Conservation (phyloP, 164 flowering plant species). For the Dillenia turbinata region DNA sequence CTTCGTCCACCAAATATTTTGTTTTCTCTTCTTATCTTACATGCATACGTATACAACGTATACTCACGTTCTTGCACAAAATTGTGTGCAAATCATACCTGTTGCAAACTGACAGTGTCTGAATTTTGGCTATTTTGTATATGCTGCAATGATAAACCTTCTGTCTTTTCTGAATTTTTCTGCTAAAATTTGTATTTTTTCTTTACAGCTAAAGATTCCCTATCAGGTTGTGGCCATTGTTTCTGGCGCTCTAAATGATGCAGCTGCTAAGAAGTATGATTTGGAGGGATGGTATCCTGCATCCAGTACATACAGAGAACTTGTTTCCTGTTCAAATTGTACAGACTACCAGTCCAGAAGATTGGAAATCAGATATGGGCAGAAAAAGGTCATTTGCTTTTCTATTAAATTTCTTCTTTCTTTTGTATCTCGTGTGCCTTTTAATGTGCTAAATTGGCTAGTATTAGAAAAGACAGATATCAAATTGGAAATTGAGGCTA, state of each 20-base stretch:
- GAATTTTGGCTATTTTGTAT: no score
- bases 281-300: slow-evolving; percentile 97
- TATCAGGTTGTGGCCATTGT: slow-evolving; percentile 84
- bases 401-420: background rate
- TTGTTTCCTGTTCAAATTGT: slow-evolving; percentile 93
- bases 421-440: no score
- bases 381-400: slow-evolving; percentile 62
- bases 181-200: background rate
- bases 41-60: no score
- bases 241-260: slow-evolving; percentile 94
- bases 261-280: slow-evolving; percentile 96
- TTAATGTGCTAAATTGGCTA: no score
- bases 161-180: background rate
- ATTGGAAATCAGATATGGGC: slow-evolving; percentile 83
- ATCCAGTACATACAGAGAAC: slow-evolving; percentile 84
- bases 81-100: no score
- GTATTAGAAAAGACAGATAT: no score
- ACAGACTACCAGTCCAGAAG: slow-evolving; percentile 90
- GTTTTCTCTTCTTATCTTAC: background rate
- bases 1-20: background rate
- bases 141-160: no score
- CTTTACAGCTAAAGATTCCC: slow-evolving; percentile 69
- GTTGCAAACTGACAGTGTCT: no score
- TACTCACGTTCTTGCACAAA: no score
- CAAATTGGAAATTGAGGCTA: no score